phyloP scores from a whole-genome alignment of 2,329 filamentous ascomycete species.

The Trichoderma koningiopsis region DNA sequence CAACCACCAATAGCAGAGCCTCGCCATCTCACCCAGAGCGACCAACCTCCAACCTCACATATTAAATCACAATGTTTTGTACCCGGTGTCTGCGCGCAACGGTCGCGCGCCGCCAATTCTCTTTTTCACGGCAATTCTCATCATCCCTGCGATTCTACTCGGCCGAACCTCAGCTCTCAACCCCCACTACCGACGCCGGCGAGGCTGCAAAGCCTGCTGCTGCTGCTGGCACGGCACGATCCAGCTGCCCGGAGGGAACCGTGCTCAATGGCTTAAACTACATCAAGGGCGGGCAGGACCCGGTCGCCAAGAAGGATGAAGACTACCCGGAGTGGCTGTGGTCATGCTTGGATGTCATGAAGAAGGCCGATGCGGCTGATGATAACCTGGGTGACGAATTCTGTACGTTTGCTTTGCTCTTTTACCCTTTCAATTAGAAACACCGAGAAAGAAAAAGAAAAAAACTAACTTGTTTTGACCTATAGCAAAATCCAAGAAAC shows the following conservation, averaged over 20 bases:
- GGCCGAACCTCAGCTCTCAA: constrained; percentile 43
- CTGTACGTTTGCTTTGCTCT: constrained; percentile 58
- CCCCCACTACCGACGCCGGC: constrained; percentile 38
- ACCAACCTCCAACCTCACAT: constrained; percentile 30
- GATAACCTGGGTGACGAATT: constrained; percentile 72
- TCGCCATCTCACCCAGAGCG: constrained; percentile 33
- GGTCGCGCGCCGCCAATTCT: constrained; percentile 37
- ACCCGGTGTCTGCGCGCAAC: constrained; percentile 53
- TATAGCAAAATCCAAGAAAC: constrained; percentile 81
- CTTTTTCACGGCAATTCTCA: constrained; percentile 45
- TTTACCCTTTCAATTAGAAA: background rate
- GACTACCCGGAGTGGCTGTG: constrained; percentile 84
- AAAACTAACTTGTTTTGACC: background rate
- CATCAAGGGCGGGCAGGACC: constrained; percentile 71
- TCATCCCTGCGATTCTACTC: constrained; percentile 42
- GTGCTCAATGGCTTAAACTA: constrained; percentile 75
- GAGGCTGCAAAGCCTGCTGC: constrained; percentile 37
- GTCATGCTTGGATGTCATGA: constrained; percentile 66
- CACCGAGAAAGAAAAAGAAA: background rate
- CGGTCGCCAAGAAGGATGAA: constrained; percentile 70
- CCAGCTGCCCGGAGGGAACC: constrained; percentile 67
- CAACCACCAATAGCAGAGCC: constrained; percentile 23
- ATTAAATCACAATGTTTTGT: constrained; percentile 43
- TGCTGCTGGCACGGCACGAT: constrained; percentile 36
- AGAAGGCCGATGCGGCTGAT: constrained; percentile 54